Percentiles rank a stretch among this genome's conserved stretches.
Conservation (phyloP, 805 yeast species). For the Lachancea sp. region DNA sequence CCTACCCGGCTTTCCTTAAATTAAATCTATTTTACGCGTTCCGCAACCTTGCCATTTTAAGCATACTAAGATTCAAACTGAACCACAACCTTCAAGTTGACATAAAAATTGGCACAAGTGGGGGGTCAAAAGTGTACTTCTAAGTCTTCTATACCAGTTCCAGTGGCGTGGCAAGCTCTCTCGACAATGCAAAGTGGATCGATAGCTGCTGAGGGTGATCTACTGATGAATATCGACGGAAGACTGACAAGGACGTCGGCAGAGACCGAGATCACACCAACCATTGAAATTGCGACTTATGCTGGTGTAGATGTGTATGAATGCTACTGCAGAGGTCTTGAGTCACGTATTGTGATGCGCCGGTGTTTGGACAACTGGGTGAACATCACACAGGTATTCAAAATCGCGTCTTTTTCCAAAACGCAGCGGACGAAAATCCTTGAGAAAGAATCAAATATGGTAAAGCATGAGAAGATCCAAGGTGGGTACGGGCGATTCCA, state of each 20-base stretch:
- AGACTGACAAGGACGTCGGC: constrained; percentile 4
- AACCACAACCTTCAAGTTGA: constrained; percentile 3
- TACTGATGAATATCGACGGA: constrained; percentile 4
- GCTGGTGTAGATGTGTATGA: constrained; percentile 51
- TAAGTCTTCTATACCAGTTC: not conserved
- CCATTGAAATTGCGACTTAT: constrained; percentile 39
- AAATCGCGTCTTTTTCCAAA: constrained; percentile 71
- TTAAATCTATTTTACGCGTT: constrained; percentile 3
- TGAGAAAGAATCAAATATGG: constrained; percentile 66
- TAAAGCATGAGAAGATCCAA: constrained; percentile 71
- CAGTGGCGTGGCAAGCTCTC: not conserved
- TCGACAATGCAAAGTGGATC: constrained; percentile 4
- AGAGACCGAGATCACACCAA: constrained; percentile 14
- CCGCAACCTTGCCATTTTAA: constrained; percentile 2
- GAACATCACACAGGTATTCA: constrained; percentile 75
- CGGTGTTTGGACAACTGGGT: constrained; percentile 91
- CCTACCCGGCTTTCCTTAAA: constrained; percentile 1
- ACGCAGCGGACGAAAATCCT: constrained; percentile 71
- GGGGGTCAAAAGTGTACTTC: not conserved
- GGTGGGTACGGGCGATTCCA: constrained; percentile 84
- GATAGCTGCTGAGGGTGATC: constrained; percentile 3
- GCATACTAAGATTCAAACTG: constrained; percentile 3
- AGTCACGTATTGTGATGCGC: constrained; percentile 53
- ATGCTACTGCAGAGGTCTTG: constrained; percentile 51
- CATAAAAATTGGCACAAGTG: not conserved